Base-by-base conservation (phyloP, 2,329 filamentous ascomycete genomes). In the Colletotrichum noveboracense region DNA sequence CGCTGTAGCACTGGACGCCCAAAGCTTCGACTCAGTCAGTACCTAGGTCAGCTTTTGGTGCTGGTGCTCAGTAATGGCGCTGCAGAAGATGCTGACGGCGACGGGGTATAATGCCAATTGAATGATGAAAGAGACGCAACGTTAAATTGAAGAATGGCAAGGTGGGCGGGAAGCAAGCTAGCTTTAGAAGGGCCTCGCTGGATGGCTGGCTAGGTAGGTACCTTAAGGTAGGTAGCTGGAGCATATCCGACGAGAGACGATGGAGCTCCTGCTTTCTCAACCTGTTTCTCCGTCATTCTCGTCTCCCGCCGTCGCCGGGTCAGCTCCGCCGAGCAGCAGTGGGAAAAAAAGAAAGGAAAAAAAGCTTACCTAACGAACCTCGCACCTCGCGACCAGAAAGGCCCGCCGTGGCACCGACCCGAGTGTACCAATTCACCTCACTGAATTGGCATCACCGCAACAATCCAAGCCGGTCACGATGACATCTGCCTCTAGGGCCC, bases 211-310 rank as follows among this genome's bases (percentile, higher is more conserved):
- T n/a, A 12, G 38, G 8, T n/a, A 18, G 38, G 16, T 43, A 18
- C 38, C 38, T 43, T n/a, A 10, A 38, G 34, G 14, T 36, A 38
- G 34, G 14, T 36, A 36, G 36, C 36, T 43, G 36, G 36, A 43
- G 36, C 16, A 60, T 30, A 32, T 60, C 28, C 56, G 56, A 60
- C 56, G 16, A 16, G 26, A 60, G 12, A 14, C 13, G 67, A 52
- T 56, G 32, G 26, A 36, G 34, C 64, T 60, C 70, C 0, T 61
- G 58, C 30, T 21, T n/a, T 36, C 64, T 61, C 52, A 52, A 61
- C 28, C 26, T 61, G n/a, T 72, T 72, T 69, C 55, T 72, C 70
- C 62, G 64, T 72, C 70, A 66, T 70, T 43, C 34, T 70, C 36
- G n/a, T 38, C 56, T 65, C 65, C 38, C 66, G 30, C 21, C 26